Evolutionary conservation across 371 early-diverging fungal species (phyloP).

Genomic region (Batkoa obscura): DNA sequence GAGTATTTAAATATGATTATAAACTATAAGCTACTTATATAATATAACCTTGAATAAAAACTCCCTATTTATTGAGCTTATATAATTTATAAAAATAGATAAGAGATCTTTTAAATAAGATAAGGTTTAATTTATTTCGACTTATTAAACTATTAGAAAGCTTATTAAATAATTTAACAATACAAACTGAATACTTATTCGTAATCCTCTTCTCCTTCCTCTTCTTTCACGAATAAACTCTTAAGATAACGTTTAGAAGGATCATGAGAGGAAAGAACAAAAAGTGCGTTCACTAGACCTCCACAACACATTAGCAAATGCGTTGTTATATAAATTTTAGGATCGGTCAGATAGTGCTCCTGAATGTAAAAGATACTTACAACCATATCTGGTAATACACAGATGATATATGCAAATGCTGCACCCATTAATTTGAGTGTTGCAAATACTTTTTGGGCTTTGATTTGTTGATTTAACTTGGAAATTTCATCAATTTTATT

Average conservation of each 20-base stretch:
- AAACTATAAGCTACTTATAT: too few species aligned
- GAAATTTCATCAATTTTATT: background rate
- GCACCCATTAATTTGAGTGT: background rate
- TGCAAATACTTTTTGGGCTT: background rate
- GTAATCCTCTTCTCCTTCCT: too few species aligned
- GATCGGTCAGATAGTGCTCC: background rate
- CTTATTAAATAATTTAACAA: too few species aligned
- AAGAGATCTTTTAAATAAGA: too few species aligned
- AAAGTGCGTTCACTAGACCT: background rate
- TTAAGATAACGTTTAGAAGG: background rate
- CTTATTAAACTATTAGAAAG: too few species aligned
- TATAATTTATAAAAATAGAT: too few species aligned
- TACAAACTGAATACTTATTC: too few species aligned
- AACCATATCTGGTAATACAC: slow-evolving; percentile 3
- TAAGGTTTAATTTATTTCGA: too few species aligned
- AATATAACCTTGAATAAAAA: too few species aligned
- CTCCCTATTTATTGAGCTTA: too few species aligned
- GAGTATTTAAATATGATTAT: too few species aligned
- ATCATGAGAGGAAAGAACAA: background rate
- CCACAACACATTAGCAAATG: background rate
- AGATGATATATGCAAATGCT: background rate
- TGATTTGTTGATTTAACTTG: too few species aligned
- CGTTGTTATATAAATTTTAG: background rate
- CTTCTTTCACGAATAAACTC: background rate
- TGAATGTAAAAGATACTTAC: background rate